phyloP scores from a whole-genome alignment of 768 basidiomycete genomes.

The Suillus cothurnatus region DNA sequence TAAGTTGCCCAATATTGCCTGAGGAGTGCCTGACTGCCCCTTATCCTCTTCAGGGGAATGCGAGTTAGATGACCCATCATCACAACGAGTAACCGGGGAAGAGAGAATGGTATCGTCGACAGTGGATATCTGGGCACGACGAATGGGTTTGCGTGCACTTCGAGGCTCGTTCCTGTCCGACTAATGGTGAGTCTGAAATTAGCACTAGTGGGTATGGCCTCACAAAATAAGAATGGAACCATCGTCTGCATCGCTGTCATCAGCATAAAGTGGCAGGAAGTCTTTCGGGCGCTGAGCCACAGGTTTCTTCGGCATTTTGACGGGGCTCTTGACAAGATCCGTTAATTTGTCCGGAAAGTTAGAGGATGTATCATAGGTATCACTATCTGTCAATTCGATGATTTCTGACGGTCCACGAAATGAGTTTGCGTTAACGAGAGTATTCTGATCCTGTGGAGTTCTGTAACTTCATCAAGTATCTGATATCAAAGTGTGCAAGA shows the following conservation, averaged over 20 bases:
- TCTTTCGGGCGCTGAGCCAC: conserved; percentile 5
- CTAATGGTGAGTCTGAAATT: conserved; percentile 8
- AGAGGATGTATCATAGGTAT: conserved; percentile 18
- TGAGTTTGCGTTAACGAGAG: neutral
- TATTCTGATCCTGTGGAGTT: neutral
- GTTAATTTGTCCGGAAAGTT: conserved; percentile 27
- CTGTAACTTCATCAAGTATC: neutral
- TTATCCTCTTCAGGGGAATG: conserved; percentile 10
- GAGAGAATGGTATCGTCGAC: neutral
- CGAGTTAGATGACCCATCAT: neutral
- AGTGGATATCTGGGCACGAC: conserved; percentile 12
- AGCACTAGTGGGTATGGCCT: conserved; percentile 18
- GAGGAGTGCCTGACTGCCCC: neutral
- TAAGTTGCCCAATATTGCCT: conserved; percentile 13
- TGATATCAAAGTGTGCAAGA: neutral
- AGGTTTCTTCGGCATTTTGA: conserved; percentile 13
- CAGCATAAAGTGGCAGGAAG: conserved; percentile 27
- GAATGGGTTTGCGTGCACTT: conserved; percentile 49
- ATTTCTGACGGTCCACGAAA: conserved; percentile 18
- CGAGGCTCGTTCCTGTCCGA: conserved; percentile 48
- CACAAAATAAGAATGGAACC: conserved; percentile 43
- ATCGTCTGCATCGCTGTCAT: conserved; percentile 38
- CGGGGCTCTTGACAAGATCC: conserved; percentile 21
- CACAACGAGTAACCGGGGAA: neutral
- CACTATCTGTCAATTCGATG: conserved; percentile 35